phyloP scores from a whole-genome alignment of 1,284 basidiomycete species.

The Cryptococcus sp. region DNA sequence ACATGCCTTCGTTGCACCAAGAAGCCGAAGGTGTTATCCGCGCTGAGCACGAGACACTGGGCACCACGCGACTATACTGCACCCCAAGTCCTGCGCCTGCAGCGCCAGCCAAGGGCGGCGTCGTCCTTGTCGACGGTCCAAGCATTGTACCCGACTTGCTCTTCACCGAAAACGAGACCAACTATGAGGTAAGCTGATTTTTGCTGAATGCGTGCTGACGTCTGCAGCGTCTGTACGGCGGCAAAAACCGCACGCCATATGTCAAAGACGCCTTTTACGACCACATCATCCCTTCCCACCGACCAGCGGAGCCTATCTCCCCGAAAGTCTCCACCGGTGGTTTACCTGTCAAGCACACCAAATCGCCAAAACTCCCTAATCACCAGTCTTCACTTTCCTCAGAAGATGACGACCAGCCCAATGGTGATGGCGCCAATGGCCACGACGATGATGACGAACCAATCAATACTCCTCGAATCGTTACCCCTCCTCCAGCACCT shows the following conservation, averaged over 20 bases:
- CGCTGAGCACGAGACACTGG: constrained; percentile 71
- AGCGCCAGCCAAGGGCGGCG: constrained; percentile 62
- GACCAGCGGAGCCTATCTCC: constrained; percentile 57
- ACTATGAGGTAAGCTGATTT: constrained; percentile 62
- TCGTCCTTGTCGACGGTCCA: constrained; percentile 63
- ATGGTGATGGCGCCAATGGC: constrained; percentile 28
- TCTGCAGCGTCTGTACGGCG: constrained; percentile 73
- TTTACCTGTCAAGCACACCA: constrained; percentile 17
- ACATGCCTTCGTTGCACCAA: constrained; percentile 64
- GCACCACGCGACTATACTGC: constrained; percentile 80
- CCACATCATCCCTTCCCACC: constrained; percentile 84
- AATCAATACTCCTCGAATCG: constrained; percentile 56
- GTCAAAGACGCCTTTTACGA: constrained; percentile 99
- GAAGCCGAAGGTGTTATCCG: constrained; percentile 64
- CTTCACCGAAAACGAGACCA: constrained; percentile 97
- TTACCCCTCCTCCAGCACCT: constrained; percentile 49
- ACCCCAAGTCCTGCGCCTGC: constrained; percentile 89
- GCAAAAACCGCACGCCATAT: constrained; percentile 75
- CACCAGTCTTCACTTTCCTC: constrained; percentile 21
- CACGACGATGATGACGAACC: constrained; percentile 56
- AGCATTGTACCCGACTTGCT: constrained; percentile 77
- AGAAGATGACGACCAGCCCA: constrained; percentile 34
- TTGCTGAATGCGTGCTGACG: background rate
- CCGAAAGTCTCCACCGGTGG: constrained; percentile 23
- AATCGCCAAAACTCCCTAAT: constrained; percentile 32